Percentiles rank a stretch among this genome's conserved stretches.
Evolutionary conservation across 2,329 filamentous ascomycete species (phyloP).

Genomic region (Exophiala viscosa): DNA sequence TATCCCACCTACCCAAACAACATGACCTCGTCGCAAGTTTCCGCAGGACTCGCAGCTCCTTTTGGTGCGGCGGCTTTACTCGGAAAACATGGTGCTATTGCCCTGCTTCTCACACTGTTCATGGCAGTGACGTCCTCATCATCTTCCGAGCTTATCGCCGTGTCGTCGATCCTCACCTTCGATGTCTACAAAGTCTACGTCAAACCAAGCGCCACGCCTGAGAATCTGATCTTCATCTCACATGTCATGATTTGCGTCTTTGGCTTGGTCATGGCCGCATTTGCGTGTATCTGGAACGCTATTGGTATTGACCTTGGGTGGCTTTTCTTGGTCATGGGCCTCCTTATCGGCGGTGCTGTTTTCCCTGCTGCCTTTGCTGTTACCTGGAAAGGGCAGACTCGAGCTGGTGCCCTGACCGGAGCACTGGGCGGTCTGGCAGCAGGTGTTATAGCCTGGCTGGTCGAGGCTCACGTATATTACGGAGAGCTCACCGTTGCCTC

Average conservation of each 20-base stretch:
- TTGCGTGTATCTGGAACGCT: constrained; percentile 69
- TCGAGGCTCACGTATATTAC: constrained; percentile 66
- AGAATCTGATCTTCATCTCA: constrained; percentile 71
- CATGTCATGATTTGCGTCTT: constrained; percentile 70
- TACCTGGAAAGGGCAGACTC: constrained; percentile 74
- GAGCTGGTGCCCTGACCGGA: constrained; percentile 65
- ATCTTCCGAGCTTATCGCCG: constrained; percentile 77
- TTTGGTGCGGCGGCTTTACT: constrained; percentile 72
- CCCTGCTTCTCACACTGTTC: constrained; percentile 74
- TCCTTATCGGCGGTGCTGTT: constrained; percentile 79
- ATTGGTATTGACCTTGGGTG: constrained; percentile 73
- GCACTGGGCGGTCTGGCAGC: constrained; percentile 66
- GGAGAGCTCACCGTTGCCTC: constrained; percentile 65
- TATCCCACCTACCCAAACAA: constrained; percentile 39
- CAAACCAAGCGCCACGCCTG: constrained; percentile 69
- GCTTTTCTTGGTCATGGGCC: constrained; percentile 82
- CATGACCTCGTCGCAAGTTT: constrained; percentile 23
- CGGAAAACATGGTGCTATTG: constrained; percentile 72
- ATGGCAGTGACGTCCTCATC: constrained; percentile 84
- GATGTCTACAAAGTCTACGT: constrained; percentile 85
- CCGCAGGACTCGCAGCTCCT: constrained; percentile 24
- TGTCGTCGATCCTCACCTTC: constrained; percentile 81
- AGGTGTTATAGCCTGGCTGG: constrained; percentile 74
- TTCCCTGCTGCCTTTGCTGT: constrained; percentile 78
- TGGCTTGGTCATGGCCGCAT: constrained; percentile 71